A percentile compares a stretch with the other conserved stretches of the same genome.
Evolutionary conservation across 2,329 filamentous ascomycete species (phyloP).

Genomic region (Alternaria sp.): DNA sequence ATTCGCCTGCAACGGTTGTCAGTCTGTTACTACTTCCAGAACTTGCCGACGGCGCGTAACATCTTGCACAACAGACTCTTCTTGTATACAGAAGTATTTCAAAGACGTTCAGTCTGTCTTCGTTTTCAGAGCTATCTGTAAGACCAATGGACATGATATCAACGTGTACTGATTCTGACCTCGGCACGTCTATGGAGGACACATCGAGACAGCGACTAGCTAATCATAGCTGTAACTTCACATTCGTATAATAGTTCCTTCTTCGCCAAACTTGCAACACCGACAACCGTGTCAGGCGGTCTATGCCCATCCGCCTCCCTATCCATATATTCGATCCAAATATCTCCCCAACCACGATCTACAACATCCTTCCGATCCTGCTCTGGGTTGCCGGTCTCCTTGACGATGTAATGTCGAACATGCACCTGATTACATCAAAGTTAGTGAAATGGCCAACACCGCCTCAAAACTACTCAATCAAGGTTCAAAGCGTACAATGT

Average conservation of each 20-base stretch:
- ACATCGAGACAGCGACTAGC: not conserved
- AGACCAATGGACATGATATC: too few species aligned
- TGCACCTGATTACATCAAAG: conserved; percentile 17
- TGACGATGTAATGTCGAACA: conserved; percentile 47
- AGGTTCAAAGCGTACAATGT: conserved; percentile 25
- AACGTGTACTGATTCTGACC: too few species aligned
- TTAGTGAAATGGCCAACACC: not conserved
- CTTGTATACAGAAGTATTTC: not conserved
- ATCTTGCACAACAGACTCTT: not conserved
- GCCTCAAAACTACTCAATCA: not conserved
- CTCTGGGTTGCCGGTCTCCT: conserved; percentile 35
- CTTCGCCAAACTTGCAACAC: conserved; percentile 42
- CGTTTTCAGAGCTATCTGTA: too few species aligned
- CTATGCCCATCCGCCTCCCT: conserved; percentile 38
- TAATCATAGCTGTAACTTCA: conserved; percentile 42
- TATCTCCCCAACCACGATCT: conserved; percentile 39
- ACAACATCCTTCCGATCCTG: conserved; percentile 31
- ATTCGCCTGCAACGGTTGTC: conserved; percentile 7
- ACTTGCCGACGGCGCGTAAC: not conserved
- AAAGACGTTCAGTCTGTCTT: not conserved
- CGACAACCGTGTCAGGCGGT: conserved; percentile 47
- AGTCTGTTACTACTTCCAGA: conserved; percentile 3
- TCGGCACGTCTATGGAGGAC: not conserved
- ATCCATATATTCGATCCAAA: conserved; percentile 48
- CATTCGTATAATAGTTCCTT: conserved; percentile 42